phyloP scores from a whole-genome alignment of 768 basidiomycete genomes.

The Lactarius akahatsu region DNA sequence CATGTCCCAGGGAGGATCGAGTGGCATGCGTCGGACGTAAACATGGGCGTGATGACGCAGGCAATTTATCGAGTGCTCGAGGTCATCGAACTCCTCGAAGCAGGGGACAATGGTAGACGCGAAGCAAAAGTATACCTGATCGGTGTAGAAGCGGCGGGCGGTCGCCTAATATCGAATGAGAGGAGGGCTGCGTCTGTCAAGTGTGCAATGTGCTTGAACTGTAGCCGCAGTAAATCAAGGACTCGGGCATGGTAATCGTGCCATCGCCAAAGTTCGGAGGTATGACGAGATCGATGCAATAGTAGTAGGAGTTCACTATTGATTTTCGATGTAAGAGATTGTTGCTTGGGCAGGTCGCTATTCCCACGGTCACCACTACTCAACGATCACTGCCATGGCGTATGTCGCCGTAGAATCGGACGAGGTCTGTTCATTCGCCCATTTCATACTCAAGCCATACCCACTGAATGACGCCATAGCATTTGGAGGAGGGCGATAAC shows the following conservation, averaged over 20 bases:
- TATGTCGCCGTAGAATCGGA: slow-evolving; percentile 72
- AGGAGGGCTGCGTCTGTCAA: background rate
- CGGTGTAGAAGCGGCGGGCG: background rate
- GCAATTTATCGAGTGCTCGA: background rate
- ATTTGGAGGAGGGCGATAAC: slow-evolving; percentile 47
- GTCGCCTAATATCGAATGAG: background rate
- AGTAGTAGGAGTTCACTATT: too few relatives aligned
- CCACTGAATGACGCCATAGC: slow-evolving; percentile 36
- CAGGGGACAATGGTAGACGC: background rate
- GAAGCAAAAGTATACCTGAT: background rate
- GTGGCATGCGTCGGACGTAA: background rate
- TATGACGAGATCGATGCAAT: too few relatives aligned
- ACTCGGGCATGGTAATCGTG: too few relatives aligned
- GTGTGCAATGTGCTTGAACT: background rate
- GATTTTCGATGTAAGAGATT: too few relatives aligned
- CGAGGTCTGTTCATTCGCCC: slow-evolving; percentile 48
- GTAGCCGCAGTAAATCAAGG: background rate
- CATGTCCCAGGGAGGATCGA: background rate
- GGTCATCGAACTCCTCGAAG: background rate
- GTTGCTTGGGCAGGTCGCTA: too few relatives aligned
- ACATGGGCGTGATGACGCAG: background rate
- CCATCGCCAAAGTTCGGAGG: background rate
- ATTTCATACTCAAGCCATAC: background rate
- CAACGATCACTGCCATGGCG: slow-evolving; percentile 46
- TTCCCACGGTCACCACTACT: slow-evolving; percentile 13